Base-by-base conservation (phyloP, 176 grass and related monocot genomes). In the Metroxylon sagu region DNA sequence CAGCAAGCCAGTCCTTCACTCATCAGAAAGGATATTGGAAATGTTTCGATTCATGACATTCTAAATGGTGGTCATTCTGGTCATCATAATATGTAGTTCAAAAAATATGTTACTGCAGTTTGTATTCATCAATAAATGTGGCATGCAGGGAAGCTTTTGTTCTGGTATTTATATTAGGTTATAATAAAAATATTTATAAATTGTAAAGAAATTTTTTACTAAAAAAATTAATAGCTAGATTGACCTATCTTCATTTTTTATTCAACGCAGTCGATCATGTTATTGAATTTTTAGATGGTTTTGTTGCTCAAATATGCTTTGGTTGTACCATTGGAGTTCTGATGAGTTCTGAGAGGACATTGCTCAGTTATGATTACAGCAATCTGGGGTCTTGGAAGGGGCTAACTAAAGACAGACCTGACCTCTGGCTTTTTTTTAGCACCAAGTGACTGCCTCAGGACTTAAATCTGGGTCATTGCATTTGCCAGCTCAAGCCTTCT, bases 31-130 rank as follows among this genome's bases (percentile, higher is more conserved):
- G 80, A 88, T 26, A 97, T 92, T 63, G 87, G 87, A 67, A 80
- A 87, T 85, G 71, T 97, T 78, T 97, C 87, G 73, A 76, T 97
- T 73, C 73, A 82, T 16, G 84, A 97, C 76, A 83, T 97, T 85
- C 64, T 97, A 70, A 85, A 81, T 83, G 93, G 87, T 69, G 76
- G 81, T 85, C 77, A 85, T 85, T 79, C 83, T 85, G 62, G 68
- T 84, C 54, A 56, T 60, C 69, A 59, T 62, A 91, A 84, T 92
- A 88, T 85, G 93, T 92, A 96, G 66, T 73, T 88, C 57, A 77
- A 69, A 50, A 15, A 53, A 23, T 43, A 62, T 60, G 43, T 69
- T 64, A 71, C 59, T 50, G 60, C 49, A 62, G 29, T 87, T 85
- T 52, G 29, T 54, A 49, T 73, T 71, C 52, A 77, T 66, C 76